Evolutionary conservation across 1,284 basidiomycete genomes (phyloP), one percentile per base, ranked within the genome.

Genomic region (Tausonia pullulans): DNA sequence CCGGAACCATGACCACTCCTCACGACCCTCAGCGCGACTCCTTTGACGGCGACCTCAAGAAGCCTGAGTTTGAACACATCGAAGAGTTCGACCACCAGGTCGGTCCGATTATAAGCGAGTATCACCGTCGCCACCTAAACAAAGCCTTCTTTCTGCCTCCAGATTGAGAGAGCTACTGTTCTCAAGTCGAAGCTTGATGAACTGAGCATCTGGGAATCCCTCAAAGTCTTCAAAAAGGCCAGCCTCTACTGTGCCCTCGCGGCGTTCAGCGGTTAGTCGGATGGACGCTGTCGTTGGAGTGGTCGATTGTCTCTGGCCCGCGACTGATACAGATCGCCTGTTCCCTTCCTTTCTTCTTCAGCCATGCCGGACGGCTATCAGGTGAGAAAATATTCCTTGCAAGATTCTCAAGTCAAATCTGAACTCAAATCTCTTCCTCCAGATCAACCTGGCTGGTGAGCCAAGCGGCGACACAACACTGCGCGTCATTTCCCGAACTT

Each of bases 401-500:
- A 27, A 27, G 27, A 27, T 27, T 27, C 27, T 27, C 27, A 27
- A 27, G 27, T 27, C 27, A 27, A 27, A 27, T 27, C 27, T 27
- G 48, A n/a, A 13, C 13, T 2, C 44, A 16, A 16, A 46, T 27
- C 11, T 45, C 13, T 44, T 39, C 41, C n/a, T 53, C 43, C 11
- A 73, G 60, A 69, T 72, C 69, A 71, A 70, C 52, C 53, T 73
- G 41, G 69, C 68, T 39, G 71, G 70, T 9, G 62, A 61, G 5
- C 68, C 71, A 60, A 67, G 71, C n/a, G 67, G 68, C 57, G 71
- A 72, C 66, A 69, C 27, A 27, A 27, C 27, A 27, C 27, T 27
- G 27, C 27, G 27, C 27, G 27, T 27, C 27, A 27, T 27, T 27
- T 27, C 27, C 27, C 27, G 27, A 68, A 27, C 27, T 27, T 27